Conservation (phyloP, 2,329 filamentous ascomycete species). For the Cladosporium sp. region DNA sequence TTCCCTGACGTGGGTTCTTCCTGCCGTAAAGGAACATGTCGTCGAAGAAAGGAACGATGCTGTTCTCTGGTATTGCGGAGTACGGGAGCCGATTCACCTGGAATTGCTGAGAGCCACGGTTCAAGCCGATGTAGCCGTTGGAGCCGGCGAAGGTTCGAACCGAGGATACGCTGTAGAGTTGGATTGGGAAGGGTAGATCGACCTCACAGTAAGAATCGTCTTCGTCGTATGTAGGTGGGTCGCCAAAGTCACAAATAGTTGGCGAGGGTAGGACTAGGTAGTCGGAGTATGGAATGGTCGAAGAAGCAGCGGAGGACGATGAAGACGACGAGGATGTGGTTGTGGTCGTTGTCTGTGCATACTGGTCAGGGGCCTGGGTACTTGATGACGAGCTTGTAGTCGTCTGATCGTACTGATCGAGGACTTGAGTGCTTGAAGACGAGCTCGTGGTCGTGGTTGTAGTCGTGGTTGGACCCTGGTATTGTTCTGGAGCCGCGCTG, state of each 20-base stretch:
- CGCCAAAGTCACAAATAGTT: constrained; percentile 30
- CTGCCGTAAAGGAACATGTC: constrained; percentile 27
- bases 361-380: not conserved
- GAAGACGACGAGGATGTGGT: constrained; percentile 3
- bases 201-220: constrained; percentile 33
- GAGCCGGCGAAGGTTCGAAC: constrained; percentile 24
- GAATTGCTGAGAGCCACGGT: constrained; percentile 24
- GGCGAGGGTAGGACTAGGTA: constrained; percentile 28
- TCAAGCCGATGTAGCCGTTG: constrained; percentile 31
- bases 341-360: not conserved
- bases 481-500: not conserved
- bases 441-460: constrained; percentile 7
- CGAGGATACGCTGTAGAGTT: constrained; percentile 21
- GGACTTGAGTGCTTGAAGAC: not conserved
- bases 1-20: constrained; percentile 22
- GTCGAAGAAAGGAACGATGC: constrained; percentile 30
- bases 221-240: constrained; percentile 23
- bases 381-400: constrained; percentile 7
- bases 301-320: constrained; percentile 11
- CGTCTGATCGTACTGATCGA: not conserved
- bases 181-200: constrained; percentile 27
- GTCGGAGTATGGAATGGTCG: constrained; percentile 11
- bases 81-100: constrained; percentile 18
- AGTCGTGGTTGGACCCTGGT: not conserved
- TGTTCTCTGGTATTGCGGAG: constrained; percentile 23